Percentiles rank a stretch among this genome's conserved stretches.
Evolutionary conservation across 805 yeast species (phyloP).

Genomic region (Starmerella etchellsii): DNA sequence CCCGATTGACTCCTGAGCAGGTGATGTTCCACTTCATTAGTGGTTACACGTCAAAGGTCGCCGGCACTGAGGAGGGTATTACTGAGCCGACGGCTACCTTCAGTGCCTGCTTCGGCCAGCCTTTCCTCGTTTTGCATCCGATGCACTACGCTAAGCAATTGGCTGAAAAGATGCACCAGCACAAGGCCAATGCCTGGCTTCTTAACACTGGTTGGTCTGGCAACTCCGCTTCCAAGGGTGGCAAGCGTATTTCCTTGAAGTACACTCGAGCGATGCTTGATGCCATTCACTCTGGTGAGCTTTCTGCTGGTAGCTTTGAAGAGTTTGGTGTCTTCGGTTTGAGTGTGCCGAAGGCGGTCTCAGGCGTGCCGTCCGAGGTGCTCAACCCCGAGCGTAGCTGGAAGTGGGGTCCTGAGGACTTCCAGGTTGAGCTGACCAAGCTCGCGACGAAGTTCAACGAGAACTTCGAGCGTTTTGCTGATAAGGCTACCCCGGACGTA

Average conservation of each 20-base stretch:
- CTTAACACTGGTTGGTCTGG: constrained; percentile 99
- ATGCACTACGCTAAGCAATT: constrained; percentile 95
- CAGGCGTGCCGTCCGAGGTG: constrained; percentile 70
- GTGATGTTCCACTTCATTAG: constrained; percentile 98
- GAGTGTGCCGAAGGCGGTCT: constrained; percentile 69
- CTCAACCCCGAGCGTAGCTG: constrained; percentile 80
- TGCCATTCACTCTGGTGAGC: constrained; percentile 83
- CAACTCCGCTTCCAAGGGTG: constrained; percentile 80
- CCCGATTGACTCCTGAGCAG: constrained; percentile 84
- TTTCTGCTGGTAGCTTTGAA: constrained; percentile 70
- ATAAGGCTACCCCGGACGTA: constrained; percentile 74
- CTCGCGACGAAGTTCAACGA: constrained; percentile 70
- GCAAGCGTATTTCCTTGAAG: constrained; percentile 93
- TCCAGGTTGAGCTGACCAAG: constrained; percentile 41
- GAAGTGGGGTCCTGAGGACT: constrained; percentile 46
- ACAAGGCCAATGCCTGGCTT: constrained; percentile 89
- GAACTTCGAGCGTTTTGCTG: constrained; percentile 74
- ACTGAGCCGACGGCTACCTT: constrained; percentile 97
- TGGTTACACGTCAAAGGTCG: constrained; percentile 98
- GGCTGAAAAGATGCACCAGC: constrained; percentile 78
- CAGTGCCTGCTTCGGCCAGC: constrained; percentile 98
- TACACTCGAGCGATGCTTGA: constrained; percentile 95
- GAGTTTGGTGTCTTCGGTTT: constrained; percentile 75
- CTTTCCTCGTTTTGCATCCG: constrained; percentile 95
- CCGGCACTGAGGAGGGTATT: constrained; percentile 97